A percentile compares a stretch with the other conserved stretches of the same genome.
Conservation (phyloP, 2,329 filamentous ascomycete genomes). For the Colletotrichum nymphaeae region DNA sequence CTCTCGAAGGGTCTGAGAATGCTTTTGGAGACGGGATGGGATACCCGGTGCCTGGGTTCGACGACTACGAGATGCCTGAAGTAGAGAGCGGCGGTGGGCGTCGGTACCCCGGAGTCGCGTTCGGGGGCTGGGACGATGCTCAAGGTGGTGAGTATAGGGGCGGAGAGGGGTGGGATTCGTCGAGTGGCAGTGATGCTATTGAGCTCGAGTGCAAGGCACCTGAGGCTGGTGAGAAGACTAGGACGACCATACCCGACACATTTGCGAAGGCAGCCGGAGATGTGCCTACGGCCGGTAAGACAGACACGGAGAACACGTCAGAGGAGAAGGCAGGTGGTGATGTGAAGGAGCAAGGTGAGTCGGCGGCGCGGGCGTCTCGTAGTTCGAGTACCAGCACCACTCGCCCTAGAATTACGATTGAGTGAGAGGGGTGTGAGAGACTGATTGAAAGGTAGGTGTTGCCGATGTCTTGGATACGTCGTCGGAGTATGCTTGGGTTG, state of each 20-base stretch:
- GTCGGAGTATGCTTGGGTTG: background rate
- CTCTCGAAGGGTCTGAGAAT: background rate
- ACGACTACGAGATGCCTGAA: background rate
- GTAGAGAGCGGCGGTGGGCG: background rate
- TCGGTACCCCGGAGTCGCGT: background rate
- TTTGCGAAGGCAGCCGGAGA: background rate
- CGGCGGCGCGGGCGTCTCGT: background rate
- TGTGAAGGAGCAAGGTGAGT: slow-evolving; percentile 4
- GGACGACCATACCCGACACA: background rate
- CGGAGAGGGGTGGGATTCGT: background rate
- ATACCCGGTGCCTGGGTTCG: background rate
- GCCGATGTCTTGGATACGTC: background rate
- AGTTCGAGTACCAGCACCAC: background rate
- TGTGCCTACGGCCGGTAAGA: background rate
- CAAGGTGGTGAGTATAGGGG: background rate
- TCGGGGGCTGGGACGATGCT: background rate
- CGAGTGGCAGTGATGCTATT: background rate
- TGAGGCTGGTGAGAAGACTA: background rate
- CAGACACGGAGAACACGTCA: background rate
- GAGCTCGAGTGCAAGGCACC: background rate
- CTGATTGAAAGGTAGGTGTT: background rate
- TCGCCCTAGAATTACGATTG: background rate
- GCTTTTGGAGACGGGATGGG: background rate
- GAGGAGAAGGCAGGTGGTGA: background rate
- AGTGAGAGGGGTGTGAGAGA: background rate